Conservation (phyloP, 345 rosid genomes). For the Gossypium rotundifolium region DNA sequence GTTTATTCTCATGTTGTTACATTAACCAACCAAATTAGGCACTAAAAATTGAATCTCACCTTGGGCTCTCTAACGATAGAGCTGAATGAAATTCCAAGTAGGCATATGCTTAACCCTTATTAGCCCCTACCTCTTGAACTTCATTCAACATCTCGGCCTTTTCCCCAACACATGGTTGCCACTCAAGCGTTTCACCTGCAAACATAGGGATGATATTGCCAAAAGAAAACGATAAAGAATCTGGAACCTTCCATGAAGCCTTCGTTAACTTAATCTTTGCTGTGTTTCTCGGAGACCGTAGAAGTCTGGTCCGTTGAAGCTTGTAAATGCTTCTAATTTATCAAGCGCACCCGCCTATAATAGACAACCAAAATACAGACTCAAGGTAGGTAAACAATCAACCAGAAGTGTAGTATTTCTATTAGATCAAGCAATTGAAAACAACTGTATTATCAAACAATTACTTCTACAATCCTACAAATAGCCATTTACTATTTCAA, state of each 20-base stretch:
- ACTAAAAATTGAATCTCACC: no score
- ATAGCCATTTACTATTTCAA: neutral
- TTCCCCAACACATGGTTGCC: conserved; percentile 20
- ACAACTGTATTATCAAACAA: no score
- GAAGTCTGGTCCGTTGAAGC: conserved; percentile 93
- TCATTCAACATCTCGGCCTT: no score
- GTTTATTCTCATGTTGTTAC: no score
- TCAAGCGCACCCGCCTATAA: conserved; percentile 86
- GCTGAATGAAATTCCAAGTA: no score
- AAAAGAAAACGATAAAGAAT: conserved; percentile 53
- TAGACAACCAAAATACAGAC: neutral
- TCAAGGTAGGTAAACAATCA: neutral
- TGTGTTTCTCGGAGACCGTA: conserved; percentile 82
- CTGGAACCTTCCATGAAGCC: conserved; percentile 73
- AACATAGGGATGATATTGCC: conserved; percentile 86
- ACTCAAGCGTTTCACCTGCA: conserved; percentile 73
- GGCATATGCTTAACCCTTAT: no score
- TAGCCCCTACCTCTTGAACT: no score
- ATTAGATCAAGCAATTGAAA: neutral
- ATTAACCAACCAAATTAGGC: no score
- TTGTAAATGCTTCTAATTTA: conserved; percentile 87
- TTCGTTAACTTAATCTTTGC: conserved; percentile 60
- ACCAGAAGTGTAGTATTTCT: neutral
- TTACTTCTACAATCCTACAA: neutral
- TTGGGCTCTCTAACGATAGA: no score